phyloP scores from a whole-genome alignment of 176 grass and related monocot genomes.

The Saccharum officinarum region DNA sequence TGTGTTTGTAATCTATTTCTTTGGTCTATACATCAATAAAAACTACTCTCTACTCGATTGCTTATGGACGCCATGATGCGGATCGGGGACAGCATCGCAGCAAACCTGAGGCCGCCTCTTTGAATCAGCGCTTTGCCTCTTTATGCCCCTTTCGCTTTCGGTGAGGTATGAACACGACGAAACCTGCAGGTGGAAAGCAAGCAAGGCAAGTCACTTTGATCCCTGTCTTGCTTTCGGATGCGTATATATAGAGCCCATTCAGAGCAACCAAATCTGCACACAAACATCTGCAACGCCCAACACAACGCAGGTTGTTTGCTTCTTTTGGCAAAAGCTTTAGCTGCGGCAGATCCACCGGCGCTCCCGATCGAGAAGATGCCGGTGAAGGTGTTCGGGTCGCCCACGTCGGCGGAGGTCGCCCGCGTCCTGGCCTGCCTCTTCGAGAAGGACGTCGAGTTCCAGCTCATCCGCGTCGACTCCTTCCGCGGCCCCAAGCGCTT shows the following conservation, averaged over 20 bases:
- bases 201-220: constrained; percentile 38
- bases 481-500: constrained; percentile 42
- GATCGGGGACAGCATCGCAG: constrained; percentile 16
- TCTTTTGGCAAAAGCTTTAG: background rate
- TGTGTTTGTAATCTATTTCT: background rate
- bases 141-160: constrained; percentile 42
- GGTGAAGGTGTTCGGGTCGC: constrained; percentile 65
- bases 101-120: constrained; percentile 2
- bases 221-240: background rate
- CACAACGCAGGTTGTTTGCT: background rate
- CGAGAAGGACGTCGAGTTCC: constrained; percentile 76
- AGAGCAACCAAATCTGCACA: background rate
- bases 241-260: constrained; percentile 30
- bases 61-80: constrained; percentile 28
- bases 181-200: background rate
- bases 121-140: constrained; percentile 32
- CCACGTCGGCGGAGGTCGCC: constrained; percentile 52
- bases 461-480: constrained; percentile 65
- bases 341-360: background rate
- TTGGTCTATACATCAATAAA: background rate
- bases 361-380: constrained; percentile 18
- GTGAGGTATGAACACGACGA: background rate
- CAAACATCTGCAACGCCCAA: background rate
- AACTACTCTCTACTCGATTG: background rate
- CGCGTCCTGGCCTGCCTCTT: constrained; percentile 64